Conservation (phyloP, 306 rosid species). For the Castanopsis chinensis region DNA sequence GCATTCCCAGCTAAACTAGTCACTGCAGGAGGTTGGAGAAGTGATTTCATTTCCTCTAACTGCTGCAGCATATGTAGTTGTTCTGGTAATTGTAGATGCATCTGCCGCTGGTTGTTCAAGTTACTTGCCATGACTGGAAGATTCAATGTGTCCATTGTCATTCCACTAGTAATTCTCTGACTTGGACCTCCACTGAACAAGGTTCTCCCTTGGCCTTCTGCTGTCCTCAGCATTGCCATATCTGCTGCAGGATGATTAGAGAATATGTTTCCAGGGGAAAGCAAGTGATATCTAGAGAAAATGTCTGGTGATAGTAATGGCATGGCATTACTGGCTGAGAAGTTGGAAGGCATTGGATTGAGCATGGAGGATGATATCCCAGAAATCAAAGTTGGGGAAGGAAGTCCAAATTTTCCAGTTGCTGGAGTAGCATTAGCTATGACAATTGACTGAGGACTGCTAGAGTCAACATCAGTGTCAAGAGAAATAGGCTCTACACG, state of each 20-base stretch:
- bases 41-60: conserved; percentile 3
- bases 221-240: background rate
- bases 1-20: background rate
- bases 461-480: conserved; percentile 6
- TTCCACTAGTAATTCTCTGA: background rate
- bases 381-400: conserved; percentile 11
- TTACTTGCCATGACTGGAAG: background rate
- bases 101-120: conserved; percentile 8
- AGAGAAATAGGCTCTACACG: background rate
- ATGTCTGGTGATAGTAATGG: conserved; percentile 4
- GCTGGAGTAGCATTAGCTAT: background rate
- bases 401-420: background rate
- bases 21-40: background rate
- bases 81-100: background rate
- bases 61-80: background rate
- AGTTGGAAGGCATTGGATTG: background rate
- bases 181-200: background rate
- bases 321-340: conserved; percentile 4
- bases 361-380: background rate
- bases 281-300: conserved; percentile 5
- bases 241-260: background rate
- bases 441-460: background rate
- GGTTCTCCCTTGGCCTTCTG: conserved; percentile 16
- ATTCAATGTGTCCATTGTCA: conserved; percentile 5
- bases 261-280: background rate